Base-by-base conservation (phyloP, 192 early-diverging fungal genomes). In the Endogone sp. region DNA sequence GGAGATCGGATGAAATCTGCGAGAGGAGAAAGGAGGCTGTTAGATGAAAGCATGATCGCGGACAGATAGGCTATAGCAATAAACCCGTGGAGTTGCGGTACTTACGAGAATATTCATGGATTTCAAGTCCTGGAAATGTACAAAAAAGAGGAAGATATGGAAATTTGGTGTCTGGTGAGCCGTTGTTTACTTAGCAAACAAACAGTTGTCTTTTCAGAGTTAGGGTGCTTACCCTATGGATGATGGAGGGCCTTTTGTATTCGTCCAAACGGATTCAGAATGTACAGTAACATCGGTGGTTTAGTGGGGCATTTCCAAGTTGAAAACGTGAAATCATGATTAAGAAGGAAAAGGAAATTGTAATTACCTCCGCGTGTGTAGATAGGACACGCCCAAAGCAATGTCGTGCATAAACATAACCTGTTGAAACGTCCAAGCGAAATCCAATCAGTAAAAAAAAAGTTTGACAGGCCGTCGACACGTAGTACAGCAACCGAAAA, bases 321-420 rank as follows among this genome's bases (percentile, higher is more conserved):
- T 29, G 29, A 56, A 62, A 64, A 22, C 21, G 20, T 16, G 25
- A 63, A 25, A 62, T 32, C 16, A 16, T 69, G 22, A 23, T 30
- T 37, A 3, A 37, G n/a, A 29, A 2, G 31, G 26, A 59, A 37
- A 23, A 49, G 58, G 28, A 25, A 29, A 20, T 22, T 25, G 30
- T 28, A 64, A 13, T 56, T 65, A 75, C 73, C 73, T 69, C 64
- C 90, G 78, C 1, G 85, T 89, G 60, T 92, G 90, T 68, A 92
- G 68, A 69, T 92, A 92, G 9, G 89, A 81, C 13, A 86, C 84
- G 54, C 86, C 90, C 29, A 92, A 65, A 11, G 90, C 86, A 77
- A 92, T 90, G 62, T 92, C 89, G 63, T 92, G 88, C 90, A 92
- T 92, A 29, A 82, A 88, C 82, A 85, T 89, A 60, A 88, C 84